Evolutionary conservation across 2,329 filamentous ascomycete genomes (phyloP).

Genomic region (Fusarium penzigii): DNA sequence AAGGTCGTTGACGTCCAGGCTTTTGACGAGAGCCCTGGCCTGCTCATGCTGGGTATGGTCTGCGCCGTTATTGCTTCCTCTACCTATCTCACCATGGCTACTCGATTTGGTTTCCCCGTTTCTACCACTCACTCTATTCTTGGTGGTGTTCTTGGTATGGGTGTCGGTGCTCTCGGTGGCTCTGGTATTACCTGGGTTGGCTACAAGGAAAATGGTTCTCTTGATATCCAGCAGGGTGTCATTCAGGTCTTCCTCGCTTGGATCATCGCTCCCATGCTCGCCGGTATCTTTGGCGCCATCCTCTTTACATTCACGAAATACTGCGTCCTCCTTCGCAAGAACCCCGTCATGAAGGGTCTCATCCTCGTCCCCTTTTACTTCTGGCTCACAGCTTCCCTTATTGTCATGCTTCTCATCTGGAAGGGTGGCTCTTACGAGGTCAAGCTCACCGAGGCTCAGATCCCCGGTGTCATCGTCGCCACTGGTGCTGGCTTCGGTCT

Average conservation of each 20-base stretch:
- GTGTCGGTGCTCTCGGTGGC: constrained; percentile 55
- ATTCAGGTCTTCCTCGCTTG: constrained; percentile 62
- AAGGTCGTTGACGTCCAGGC: constrained; percentile 53
- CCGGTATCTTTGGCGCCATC: constrained; percentile 53
- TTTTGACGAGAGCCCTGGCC: constrained; percentile 49
- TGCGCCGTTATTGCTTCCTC: constrained; percentile 56
- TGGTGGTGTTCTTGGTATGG: constrained; percentile 60
- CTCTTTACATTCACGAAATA: constrained; percentile 61
- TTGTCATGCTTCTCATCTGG: constrained; percentile 63
- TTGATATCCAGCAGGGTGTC: constrained; percentile 50
- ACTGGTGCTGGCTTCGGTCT: constrained; percentile 51
- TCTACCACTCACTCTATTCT: constrained; percentile 64
- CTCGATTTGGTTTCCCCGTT: constrained; percentile 56
- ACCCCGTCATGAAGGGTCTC: constrained; percentile 55
- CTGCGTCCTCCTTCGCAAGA: constrained; percentile 52
- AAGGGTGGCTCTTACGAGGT: constrained; percentile 49
- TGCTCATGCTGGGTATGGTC: constrained; percentile 61
- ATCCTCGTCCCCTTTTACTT: constrained; percentile 58
- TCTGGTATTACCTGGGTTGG: constrained; percentile 55
- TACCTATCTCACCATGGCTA: constrained; percentile 58
- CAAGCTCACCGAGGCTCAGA: constrained; percentile 48
- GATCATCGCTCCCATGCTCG: constrained; percentile 59
- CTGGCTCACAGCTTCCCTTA: constrained; percentile 53
- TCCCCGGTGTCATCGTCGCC: constrained; percentile 56
- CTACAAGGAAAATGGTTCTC: constrained; percentile 39